Base-by-base conservation (phyloP, 148 eudicot genomes). In the Diospyros kaki region DNA sequence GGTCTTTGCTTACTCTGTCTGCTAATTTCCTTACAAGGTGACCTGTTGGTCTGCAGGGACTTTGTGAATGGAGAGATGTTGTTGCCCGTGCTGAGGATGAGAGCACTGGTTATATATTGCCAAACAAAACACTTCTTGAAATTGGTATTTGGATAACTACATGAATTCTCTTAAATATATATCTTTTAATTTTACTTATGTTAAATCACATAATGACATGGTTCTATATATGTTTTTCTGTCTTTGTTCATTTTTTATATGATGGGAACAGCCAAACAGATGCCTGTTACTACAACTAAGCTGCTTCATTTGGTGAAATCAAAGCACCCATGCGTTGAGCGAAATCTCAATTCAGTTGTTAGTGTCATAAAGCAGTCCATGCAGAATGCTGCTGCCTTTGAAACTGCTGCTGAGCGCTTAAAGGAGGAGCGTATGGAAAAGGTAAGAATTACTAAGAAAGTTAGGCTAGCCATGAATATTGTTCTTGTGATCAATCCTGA, bases 71-170 rank as follows among this genome's bases (percentile, higher is more conserved):
- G 99, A 91, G 99, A 83, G 99, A 96, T 73, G 78, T 73, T 66
- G 82, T 91, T 80, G 99, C 98, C 59, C 98, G 99, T 75, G 81
- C 90, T 58, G 97, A 96, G 84, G 99, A 96, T 87, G 99, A 96
- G 82, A 96, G 99, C 84, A 96, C 99, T 82, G 99, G 99, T 64
- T 96, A 82, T 86, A 78, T 96, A 81, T 79, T 96, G 81, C 99
- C 98, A 43, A 96, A 96, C 82, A 93, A 87, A 78, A 75, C 85
- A 40, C 97, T 96, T 68, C 77, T 91, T 42, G 99, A 96, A 86
- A 88, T 96, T 78, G 98, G 98, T 93, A 87, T 40, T 4, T 70
- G 46, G 61, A 62, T 64, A 61, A 40, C 65, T 52, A 51, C 61
- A 58, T 5, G 54, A 68, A 48, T 41, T 69, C 54, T 45, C 56